Percentiles rank a stretch among this genome's conserved stretches.
phyloP scores from a whole-genome alignment of 768 basidiomycete species.

The Boletales sp. region DNA sequence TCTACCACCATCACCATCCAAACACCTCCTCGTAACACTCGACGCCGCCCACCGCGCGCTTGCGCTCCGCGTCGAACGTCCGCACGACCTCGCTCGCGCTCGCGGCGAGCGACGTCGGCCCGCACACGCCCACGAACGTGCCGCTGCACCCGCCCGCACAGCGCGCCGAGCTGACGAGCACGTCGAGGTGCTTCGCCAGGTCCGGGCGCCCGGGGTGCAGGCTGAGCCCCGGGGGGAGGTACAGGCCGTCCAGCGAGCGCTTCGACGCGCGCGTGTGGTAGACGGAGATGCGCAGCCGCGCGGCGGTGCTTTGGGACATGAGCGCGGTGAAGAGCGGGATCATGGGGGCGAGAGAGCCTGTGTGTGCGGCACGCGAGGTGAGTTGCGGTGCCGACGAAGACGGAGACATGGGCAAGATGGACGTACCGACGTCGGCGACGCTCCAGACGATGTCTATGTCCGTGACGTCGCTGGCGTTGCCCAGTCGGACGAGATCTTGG shows the following conservation, averaged over 20 bases:
- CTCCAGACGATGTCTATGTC: constrained; percentile 68
- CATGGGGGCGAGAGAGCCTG: constrained; percentile 46
- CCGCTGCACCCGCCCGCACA: constrained; percentile 32
- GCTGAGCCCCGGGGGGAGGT: constrained; percentile 39
- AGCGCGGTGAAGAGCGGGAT: constrained; percentile 47
- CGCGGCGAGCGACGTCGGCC: constrained; percentile 34
- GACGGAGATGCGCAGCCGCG: constrained; percentile 48
- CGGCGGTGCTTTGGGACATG: constrained; percentile 40
- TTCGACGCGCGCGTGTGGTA: constrained; percentile 51
- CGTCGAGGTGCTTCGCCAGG: constrained; percentile 43
- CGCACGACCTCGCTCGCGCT: constrained; percentile 32
- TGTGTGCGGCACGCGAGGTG: too few species aligned
- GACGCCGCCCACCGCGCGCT: constrained; percentile 34
- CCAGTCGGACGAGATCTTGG: constrained; percentile 55
- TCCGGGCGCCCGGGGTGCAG: constrained; percentile 53
- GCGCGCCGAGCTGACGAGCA: constrained; percentile 39
- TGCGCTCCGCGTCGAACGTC: constrained; percentile 24
- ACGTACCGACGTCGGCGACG: constrained; percentile 45
- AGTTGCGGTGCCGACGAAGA: too few species aligned
- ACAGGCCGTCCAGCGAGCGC: constrained; percentile 19
- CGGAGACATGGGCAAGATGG: neutral
- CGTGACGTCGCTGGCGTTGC: constrained; percentile 51
- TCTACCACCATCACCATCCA: too few species aligned
- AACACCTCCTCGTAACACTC: constrained; percentile 36
- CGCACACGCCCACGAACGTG: constrained; percentile 42